Evolutionary conservation across 352 stramenopile species (phyloP), one percentile per base, ranked within the genome.

Genomic region (Lagenidium sp.): DNA sequence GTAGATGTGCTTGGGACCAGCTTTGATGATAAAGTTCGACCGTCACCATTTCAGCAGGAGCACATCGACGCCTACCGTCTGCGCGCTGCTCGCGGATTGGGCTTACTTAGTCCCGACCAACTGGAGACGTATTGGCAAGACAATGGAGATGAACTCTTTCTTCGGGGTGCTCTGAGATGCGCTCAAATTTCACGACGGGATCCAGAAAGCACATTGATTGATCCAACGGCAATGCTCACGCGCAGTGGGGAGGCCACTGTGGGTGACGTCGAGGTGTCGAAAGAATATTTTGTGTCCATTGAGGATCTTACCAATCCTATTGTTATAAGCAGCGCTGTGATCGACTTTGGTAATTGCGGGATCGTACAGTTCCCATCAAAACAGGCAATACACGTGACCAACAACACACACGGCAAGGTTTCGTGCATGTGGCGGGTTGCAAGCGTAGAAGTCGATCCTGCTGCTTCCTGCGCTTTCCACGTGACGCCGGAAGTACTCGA

Each of bases 1-100:
- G 58, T 97, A 11, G 91, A 98, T 40, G 56, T 93, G 1, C 55
- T 98, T 6, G 92, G 82, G 10, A 97, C 85, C 6, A 86, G 65
- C 19, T 96, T 84, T 48, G 80, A 96, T 45, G 68, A 90, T 32
- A 93, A 94, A 39, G 70, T 85, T 20, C 71, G 91, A 2, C 89
- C 92, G 7, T 90, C 88, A 23, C 90, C 90, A 2, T 91, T 97
- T 24, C 72, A 95, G 35, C 81, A 95, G 34, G 80, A 82, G 8
- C 92, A 98, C 44, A 53, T 97, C n/a, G 75, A 95, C 36, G 82
- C 82, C 1, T 90, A 94, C 53, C 65, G 80, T 5, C 31, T 73
- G 32, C 70, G 80, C 13, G 55, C 45, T 4, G 60, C 60, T 13
- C 50, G 52, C 23, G 83, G 83, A 3, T 60, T 94, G n/a, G 84